Conservation (phyloP, 1,284 basidiomycete species). For the Austroboletus novae-zelandiae region DNA sequence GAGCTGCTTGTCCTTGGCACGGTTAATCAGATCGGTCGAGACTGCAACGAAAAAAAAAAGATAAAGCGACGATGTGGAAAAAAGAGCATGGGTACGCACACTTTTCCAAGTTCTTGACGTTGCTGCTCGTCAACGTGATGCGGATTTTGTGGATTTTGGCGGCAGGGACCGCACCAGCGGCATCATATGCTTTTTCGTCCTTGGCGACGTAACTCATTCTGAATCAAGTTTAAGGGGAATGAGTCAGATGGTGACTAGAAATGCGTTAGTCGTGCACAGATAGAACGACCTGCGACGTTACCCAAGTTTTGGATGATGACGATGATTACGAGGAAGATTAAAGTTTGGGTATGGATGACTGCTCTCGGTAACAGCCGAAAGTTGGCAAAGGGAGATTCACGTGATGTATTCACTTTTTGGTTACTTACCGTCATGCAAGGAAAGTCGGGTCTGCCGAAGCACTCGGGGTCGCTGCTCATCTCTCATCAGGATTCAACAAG, state of each 20-base stretch:
- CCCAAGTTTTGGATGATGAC: constrained; percentile 22
- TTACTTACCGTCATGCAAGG: constrained; percentile 35
- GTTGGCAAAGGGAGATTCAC: constrained; percentile 7
- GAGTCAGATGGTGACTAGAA: constrained; percentile 78
- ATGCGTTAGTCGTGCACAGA: constrained; percentile 1
- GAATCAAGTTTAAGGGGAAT: constrained; percentile 34
- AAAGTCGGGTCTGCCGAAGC: constrained; percentile 19
- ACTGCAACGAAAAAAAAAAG: constrained; percentile 48
- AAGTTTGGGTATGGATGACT: constrained; percentile 16
- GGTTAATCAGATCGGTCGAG: constrained; percentile 94
- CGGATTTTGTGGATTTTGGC: constrained; percentile 99
- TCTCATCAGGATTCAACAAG: constrained; percentile 71
- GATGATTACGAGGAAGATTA: constrained; percentile 22
- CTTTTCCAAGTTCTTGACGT: constrained; percentile 99
- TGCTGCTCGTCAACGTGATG: constrained; percentile 97
- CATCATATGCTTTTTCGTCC: constrained; percentile 97
- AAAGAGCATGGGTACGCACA: constrained; percentile 50
- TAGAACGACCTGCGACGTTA: constrained; percentile 12
- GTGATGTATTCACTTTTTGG: constrained; percentile 7
- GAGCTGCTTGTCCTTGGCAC: constrained; percentile 99
- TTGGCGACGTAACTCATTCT: constrained; percentile 99
- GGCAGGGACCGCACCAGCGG: constrained; percentile 81
- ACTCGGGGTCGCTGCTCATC: constrained; percentile 20
- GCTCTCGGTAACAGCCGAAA: constrained; percentile 19
- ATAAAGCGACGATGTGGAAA: not conserved